Conservation (phyloP, 371 early-diverging fungal species). For the Apophysomyces ossiformis region DNA sequence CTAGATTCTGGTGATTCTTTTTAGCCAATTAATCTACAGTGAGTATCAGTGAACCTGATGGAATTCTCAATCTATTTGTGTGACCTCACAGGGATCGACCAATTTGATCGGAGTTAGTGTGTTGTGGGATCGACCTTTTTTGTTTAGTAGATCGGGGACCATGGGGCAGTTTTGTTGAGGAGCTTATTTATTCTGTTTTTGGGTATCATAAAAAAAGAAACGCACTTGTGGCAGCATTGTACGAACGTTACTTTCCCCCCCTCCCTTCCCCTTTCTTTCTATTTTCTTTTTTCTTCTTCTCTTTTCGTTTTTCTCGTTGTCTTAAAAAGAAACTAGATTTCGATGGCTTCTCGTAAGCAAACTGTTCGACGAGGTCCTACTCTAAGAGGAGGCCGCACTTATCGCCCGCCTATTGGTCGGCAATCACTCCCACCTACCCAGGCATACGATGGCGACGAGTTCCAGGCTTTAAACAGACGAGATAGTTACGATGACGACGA, state of each 20-base stretch:
- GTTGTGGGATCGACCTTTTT: background rate
- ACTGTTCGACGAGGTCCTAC: conserved; percentile 5
- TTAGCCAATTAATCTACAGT: too few relatives aligned
- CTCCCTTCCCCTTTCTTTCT: background rate
- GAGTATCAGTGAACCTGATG: background rate
- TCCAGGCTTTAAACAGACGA: conserved; percentile 5
- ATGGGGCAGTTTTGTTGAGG: background rate
- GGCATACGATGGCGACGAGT: conserved; percentile 39
- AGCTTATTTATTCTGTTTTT: conserved; percentile 3
- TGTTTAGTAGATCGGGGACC: background rate
- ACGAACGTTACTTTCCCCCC: background rate
- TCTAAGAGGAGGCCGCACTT: conserved; percentile 29
- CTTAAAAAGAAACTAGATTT: background rate
- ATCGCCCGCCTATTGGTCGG: conserved; percentile 36
- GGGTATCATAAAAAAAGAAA: conserved; percentile 8
- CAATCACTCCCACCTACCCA: conserved; percentile 11
- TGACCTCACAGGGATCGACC: conserved; percentile 6
- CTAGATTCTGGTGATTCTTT: background rate
- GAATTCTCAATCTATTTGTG: conserved; percentile 1
- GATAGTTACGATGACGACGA: background rate
- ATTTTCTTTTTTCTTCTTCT: background rate
- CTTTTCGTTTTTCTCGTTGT: background rate
- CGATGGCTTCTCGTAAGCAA: conserved; percentile 9
- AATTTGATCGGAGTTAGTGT: background rate
- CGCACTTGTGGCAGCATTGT: background rate